phyloP scores from a whole-genome alignment of 768 basidiomycete species.

The Panellus pusillus region DNA sequence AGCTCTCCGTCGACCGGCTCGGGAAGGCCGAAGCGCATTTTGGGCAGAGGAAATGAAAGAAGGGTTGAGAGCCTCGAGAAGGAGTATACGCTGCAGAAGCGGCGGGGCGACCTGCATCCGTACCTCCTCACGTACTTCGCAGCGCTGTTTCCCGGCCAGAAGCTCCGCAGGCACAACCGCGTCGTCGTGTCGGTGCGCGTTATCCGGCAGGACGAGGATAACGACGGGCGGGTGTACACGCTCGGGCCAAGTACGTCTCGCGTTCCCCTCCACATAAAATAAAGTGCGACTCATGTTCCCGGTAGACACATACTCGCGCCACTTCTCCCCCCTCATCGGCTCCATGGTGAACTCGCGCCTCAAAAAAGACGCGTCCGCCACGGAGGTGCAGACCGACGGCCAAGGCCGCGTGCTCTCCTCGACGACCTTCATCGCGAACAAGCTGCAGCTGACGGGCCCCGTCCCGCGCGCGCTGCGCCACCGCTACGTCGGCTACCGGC shows the following conservation, averaged over 20 bases:
- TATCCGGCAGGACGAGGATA: slow-evolving; percentile 31
- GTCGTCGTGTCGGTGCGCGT: slow-evolving; percentile 29
- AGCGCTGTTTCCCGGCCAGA: slow-evolving; percentile 24
- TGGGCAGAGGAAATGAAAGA: slow-evolving; percentile 28
- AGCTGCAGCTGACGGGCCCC: slow-evolving; percentile 45
- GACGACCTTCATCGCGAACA: slow-evolving; percentile 43
- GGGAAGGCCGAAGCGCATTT: slow-evolving; percentile 24
- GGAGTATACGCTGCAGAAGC: slow-evolving; percentile 34
- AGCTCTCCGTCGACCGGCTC: slow-evolving; percentile 18
- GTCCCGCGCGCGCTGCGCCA: slow-evolving; percentile 37
- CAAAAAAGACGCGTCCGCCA: slow-evolving; percentile 17
- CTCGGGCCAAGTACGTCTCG: slow-evolving; percentile 35
- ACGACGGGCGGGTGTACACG: slow-evolving; percentile 36
- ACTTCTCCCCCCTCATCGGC: slow-evolving; percentile 46
- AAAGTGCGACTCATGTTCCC: not conserved
- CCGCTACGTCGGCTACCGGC: slow-evolving; percentile 38
- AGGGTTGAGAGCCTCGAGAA: slow-evolving; percentile 21
- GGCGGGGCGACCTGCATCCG: slow-evolving; percentile 28
- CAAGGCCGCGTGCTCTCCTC: slow-evolving; percentile 20
- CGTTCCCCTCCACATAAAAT: not conserved
- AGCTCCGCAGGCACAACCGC: slow-evolving; percentile 28
- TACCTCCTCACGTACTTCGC: slow-evolving; percentile 29
- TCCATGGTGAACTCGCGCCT: slow-evolving; percentile 27
- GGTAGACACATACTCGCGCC: slow-evolving; percentile 32
- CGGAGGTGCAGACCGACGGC: slow-evolving; percentile 13